Evolutionary conservation across 2,329 filamentous ascomycete species (phyloP).

Genomic region (Colletotrichum sp.): DNA sequence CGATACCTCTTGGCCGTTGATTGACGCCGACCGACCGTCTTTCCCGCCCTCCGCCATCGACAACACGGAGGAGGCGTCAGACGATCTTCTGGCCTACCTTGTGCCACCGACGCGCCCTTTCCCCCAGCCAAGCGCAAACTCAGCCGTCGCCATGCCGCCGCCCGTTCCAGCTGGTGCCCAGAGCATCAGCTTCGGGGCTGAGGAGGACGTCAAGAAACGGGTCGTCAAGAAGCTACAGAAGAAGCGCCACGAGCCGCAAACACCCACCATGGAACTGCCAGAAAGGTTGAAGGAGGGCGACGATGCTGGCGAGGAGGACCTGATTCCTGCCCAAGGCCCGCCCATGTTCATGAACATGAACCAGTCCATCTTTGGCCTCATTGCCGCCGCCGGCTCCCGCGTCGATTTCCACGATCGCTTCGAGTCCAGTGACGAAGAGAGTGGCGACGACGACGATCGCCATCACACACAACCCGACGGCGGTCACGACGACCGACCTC

Average conservation of each 20-base stretch:
- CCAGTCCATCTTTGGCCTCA: conserved; percentile 92
- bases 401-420: conserved; percentile 84
- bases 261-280: conserved; percentile 53
- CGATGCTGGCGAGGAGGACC: conserved; percentile 53
- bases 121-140: conserved; percentile 3
- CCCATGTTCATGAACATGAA: conserved; percentile 78
- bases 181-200: conserved; percentile 35
- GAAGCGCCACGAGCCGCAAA: conserved; percentile 42
- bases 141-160: conserved; percentile 9
- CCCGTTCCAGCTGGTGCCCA: conserved; percentile 7
- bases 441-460: conserved; percentile 51
- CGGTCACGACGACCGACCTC: neutral
- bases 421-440: conserved; percentile 85
- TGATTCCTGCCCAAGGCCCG: conserved; percentile 47
- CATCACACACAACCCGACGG: conserved; percentile 9
- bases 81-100: neutral
- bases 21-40: neutral
- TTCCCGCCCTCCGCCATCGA: neutral
- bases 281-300: conserved; percentile 57
- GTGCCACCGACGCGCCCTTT: neutral
- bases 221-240: conserved; percentile 51
- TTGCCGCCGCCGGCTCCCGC: conserved; percentile 84
- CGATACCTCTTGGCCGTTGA: neutral
- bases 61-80: neutral
- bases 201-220: conserved; percentile 42